Evolutionary conservation across 2,329 filamentous ascomycete genomes (phyloP), one percentile per base, ranked within the genome.

Genomic region (Zymoseptoria ardabiliae): DNA sequence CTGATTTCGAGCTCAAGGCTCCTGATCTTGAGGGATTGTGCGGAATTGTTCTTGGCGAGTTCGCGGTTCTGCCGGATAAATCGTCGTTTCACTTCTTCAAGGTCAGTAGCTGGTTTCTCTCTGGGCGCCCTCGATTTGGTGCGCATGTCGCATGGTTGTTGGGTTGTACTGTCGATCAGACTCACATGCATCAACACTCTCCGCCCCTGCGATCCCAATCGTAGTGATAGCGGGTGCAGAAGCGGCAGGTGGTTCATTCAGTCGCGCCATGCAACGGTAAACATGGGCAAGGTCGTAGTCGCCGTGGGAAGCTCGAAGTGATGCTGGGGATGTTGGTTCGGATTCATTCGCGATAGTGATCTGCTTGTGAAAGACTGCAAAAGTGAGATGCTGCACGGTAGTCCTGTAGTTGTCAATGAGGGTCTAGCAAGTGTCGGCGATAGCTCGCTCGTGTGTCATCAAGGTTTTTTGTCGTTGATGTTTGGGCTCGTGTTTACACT

Each of bases 21-120:
- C 61, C 89, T 85, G 68, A 94, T 92, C 65, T 87, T 86, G 30
- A 90, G 79, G 30, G 88, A 89, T 72, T 92, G 88, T 55, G 83
- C 81, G 22, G 89, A 90, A 75, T 95, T 94, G 68, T 82, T 84
- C 75, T 79, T 81, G 60, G 89, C 89, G 64, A 94, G 87, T 69
- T 94, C 90, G 74, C 89, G 84, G 72, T 95, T 95, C 72, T 94
- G 90, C 57, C 90, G 84, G 68, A 92, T 79, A 71, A 92, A 90
- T 71, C 88, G 86, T 69, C 87, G 84, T 72, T 90, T 89, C 61
- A 93, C 89, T 92, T 65, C 70, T 19, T 69, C 69, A 35, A 70
- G 63, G 62, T 66, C 63, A 66, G 69, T 60, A 48, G 71, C 60
- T 21, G 70, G 61, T 45, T 57, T 61, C 49, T 66, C 51, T 52